phyloP scores from a whole-genome alignment of 2,329 filamentous ascomycete genomes.

The Colletotrichum sp. region DNA sequence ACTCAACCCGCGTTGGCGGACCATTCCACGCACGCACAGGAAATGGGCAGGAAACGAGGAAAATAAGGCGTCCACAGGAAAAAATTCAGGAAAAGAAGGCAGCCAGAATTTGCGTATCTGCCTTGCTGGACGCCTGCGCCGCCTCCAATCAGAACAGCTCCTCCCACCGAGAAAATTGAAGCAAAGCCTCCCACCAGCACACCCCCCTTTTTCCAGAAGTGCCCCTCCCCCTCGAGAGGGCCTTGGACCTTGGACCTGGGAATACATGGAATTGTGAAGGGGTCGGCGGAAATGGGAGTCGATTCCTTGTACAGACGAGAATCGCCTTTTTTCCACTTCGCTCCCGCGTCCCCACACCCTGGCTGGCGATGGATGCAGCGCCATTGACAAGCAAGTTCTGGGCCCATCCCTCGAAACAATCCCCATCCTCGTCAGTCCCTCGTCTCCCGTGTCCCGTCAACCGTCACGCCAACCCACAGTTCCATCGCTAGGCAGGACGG shows the following conservation, averaged over 20 bases:
- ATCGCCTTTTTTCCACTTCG: slow-evolving; percentile 19
- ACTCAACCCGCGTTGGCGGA: slow-evolving; percentile 6
- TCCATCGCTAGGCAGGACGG: neutral
- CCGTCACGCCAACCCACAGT: neutral
- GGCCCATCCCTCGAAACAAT: neutral
- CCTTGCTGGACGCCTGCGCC: slow-evolving; percentile 15
- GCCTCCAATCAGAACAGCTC: slow-evolving; percentile 8
- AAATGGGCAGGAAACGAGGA: neutral
- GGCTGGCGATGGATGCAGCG: neutral
- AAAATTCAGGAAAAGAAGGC: neutral
- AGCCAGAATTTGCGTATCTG: slow-evolving; percentile 6
- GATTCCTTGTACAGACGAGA: neutral
- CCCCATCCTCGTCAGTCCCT: neutral
- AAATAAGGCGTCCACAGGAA: slow-evolving; percentile 4
- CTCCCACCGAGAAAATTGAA: slow-evolving; percentile 6
- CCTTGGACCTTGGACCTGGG: neutral
- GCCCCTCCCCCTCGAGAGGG: neutral
- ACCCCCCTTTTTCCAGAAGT: neutral
- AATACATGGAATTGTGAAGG: neutral
- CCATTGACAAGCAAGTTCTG: neutral
- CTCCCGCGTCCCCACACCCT: neutral
- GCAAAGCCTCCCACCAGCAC: neutral
- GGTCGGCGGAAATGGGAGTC: slow-evolving; percentile 6
- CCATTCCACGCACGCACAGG: neutral
- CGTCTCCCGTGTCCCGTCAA: neutral